Evolutionary conservation across 2,329 filamentous ascomycete genomes (phyloP).

Genomic region (Pseudopyricularia cyperi): DNA sequence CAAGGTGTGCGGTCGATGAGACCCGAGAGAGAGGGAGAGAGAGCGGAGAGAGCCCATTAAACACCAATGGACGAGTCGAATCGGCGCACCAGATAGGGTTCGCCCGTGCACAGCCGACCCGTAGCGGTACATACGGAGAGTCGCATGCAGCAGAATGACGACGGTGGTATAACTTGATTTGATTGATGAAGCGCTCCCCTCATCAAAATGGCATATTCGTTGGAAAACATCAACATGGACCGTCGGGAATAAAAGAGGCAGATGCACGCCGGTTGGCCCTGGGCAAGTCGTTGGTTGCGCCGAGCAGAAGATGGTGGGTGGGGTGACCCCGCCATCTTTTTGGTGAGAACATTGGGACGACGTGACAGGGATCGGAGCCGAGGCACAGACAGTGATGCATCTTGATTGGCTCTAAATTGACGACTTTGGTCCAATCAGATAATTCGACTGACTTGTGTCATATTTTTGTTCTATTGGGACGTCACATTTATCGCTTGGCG

Average conservation of each 20-base stretch:
- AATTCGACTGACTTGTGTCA: background rate
- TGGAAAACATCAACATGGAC: background rate
- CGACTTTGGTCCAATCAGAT: background rate
- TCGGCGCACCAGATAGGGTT: background rate
- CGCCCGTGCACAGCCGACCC: background rate
- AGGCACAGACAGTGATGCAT: background rate
- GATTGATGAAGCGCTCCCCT: background rate
- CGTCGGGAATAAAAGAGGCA: background rate
- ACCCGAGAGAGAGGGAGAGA: too few species aligned
- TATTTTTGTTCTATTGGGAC: background rate
- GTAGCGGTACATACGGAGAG: background rate
- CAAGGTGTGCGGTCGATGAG: background rate
- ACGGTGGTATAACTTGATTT: too few species aligned
- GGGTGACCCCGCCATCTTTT: background rate
- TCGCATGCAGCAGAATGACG: background rate
- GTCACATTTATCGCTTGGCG: background rate
- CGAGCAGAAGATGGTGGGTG: background rate
- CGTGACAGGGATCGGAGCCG: background rate
- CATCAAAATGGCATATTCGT: too few species aligned
- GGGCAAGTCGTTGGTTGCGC: background rate
- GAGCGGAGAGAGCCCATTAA: background rate
- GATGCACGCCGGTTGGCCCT: background rate
- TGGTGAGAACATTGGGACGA: background rate
- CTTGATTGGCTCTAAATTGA: conserved; percentile 2
- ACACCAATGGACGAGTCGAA: background rate